Percentiles rank a stretch among this genome's conserved stretches.
phyloP scores from a whole-genome alignment of 768 basidiomycete genomes.

The Boletus insuetus region DNA sequence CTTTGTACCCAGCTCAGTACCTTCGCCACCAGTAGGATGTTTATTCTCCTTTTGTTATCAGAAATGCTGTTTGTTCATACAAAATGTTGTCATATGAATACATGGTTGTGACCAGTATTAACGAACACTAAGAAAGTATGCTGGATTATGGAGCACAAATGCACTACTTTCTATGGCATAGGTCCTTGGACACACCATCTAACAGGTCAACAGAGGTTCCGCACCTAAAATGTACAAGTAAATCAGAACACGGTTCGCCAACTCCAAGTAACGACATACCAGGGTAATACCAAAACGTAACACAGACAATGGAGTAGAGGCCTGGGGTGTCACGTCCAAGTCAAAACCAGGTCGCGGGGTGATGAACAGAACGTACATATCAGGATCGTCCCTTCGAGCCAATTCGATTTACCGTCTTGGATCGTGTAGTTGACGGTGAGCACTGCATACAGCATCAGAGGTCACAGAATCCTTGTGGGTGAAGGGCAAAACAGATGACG shows the following conservation, averaged over 20 bases:
- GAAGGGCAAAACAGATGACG: constrained; percentile 2
- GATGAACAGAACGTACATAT: constrained; percentile 43
- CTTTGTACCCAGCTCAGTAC: no score
- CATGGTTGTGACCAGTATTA: no score
- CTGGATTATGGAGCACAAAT: no score
- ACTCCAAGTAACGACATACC: constrained; percentile 26
- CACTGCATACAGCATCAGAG: constrained; percentile 38
- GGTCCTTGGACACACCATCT: no score
- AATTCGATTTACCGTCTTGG: constrained; percentile 86
- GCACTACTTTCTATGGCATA: no score
- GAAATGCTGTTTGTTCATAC: no score
- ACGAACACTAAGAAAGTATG: no score
- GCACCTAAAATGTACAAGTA: background rate
- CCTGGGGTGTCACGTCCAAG: constrained; percentile 28
- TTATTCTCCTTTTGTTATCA: no score
- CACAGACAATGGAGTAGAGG: constrained; percentile 56
- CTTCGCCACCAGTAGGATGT: no score
- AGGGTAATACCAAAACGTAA: constrained; percentile 54
- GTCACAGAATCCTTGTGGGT: background rate
- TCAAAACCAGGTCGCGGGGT: no score
- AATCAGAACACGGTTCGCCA: constrained; percentile 1
- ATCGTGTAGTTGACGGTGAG: constrained; percentile 87
- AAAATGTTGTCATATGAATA: no score
- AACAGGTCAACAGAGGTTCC: no score
- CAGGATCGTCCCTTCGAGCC: constrained; percentile 84